Evolutionary conservation across 331 rosid genomes (phyloP), one percentile per base, ranked within the genome.

Genomic region (Ulmus americana): DNA sequence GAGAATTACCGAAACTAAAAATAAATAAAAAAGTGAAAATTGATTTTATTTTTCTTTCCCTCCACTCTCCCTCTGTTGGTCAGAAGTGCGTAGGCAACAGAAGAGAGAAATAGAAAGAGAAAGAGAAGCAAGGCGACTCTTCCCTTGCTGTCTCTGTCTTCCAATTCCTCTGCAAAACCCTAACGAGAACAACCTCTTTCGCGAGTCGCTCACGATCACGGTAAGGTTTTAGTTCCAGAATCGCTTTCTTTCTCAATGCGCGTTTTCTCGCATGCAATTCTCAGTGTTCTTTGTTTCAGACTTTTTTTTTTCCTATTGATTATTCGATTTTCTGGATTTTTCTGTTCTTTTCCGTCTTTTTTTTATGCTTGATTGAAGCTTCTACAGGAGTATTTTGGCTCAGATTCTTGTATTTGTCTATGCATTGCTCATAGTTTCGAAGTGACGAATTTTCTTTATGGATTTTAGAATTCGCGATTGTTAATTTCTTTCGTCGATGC

Each of bases 151-250:
- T 22, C 39, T 14, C 51, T 38, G 11, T 11, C 61, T 54, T 16
- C 12, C 54, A 35, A 11, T 22, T 45, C 12, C 56, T 40, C 67
- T 1, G 42, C 55, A 5, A 62, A 63, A 71, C 69, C 75, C 69
- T 54, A 54, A 47, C 18, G 11, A 47, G 18, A 50, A 2, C 35
- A 38, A 39, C 42, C 20, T 8, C 52, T 3, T 38, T 1, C 43
- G 43, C 38, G 4, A 58, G 28, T 59, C 20, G 6, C 16, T 11
- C 39, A 28, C 35, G 35, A 28, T 28, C n/a, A 11, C 16, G 52
- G 57, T 71, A 63, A 20, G 70, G 40, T 51, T 52, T 28, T 65
- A n/a, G 10, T 49, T 28, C 10, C 8, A 7, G 9, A 12, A 5
- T 39, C 46, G 8, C 47, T 35, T 7, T 45, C 8, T 59, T 7